phyloP scores from a whole-genome alignment of 768 basidiomycete genomes.

The Trametes punicea region DNA sequence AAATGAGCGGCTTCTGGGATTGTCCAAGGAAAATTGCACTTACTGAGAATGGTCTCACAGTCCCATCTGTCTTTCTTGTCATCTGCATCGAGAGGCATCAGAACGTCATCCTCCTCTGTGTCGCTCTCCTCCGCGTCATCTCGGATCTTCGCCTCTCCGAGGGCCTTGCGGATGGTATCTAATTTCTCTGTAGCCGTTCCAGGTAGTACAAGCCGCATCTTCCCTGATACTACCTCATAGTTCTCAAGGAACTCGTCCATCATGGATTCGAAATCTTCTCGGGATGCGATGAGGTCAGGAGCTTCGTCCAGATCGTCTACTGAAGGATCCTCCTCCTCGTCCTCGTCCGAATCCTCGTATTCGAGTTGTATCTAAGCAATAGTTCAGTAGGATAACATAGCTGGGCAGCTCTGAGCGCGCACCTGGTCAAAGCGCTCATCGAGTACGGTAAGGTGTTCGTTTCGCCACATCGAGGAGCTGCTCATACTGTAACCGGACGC shows the following conservation, averaged over 20 bases:
- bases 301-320: constrained; percentile 53
- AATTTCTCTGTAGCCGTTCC: constrained; percentile 79
- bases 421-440: constrained; percentile 96
- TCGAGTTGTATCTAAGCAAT: constrained; percentile 65
- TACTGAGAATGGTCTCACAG: constrained; percentile 92
- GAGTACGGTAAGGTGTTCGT: constrained; percentile 79
- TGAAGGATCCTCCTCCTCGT: constrained; percentile 37
- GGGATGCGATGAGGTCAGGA: constrained; percentile 72
- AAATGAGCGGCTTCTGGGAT: neutral
- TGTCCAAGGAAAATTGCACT: constrained; percentile 25
- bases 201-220: constrained; percentile 71
- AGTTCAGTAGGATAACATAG: neutral
- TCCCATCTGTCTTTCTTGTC: constrained; percentile 86
- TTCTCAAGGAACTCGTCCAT: constrained; percentile 92
- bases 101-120: constrained; percentile 43
- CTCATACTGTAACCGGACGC: constrained; percentile 97
- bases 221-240: constrained; percentile 87
- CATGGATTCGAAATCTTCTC: constrained; percentile 87
- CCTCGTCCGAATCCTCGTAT: constrained; percentile 62
- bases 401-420: constrained; percentile 17
- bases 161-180: constrained; percentile 69
- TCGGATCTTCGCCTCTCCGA: constrained; percentile 67
- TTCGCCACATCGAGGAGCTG: constrained; percentile 93
- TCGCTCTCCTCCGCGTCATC: constrained; percentile 45
- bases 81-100: constrained; percentile 39